Evolutionary conservation across 192 early-diverging fungal species (phyloP), one percentile per base, ranked within the genome.

Genomic region (Neocallimastix lanati): DNA sequence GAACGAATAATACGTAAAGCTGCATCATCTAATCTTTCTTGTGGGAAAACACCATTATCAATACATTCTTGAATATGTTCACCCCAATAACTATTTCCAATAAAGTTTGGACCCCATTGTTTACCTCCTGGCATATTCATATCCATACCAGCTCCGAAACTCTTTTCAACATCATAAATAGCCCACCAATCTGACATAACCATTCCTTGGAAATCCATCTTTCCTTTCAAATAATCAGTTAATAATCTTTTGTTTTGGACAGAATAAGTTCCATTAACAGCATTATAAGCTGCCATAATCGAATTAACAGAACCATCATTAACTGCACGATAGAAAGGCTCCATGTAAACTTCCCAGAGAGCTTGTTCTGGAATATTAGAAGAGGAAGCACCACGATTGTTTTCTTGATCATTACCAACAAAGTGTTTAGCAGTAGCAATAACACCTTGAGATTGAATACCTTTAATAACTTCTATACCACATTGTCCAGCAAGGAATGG

Each of bases 111-210:
- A 6, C 30, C 30, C 30, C 30, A 33, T 6, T 33, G 11, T 33
- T 33, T 33, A 33, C 30, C 30, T 33, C 30, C 30, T 33, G 30
- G 30, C 30, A 33, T 33, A 33, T 33, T 87, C 89, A 92, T 89
- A 79, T 92, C 90, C 27, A 85, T 78, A 50, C 88, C 86, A 79
- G 79, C 79, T 14, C 78, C 58, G 25, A 82, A 83, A 77, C 86
- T 84, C 30, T 78, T 40, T 0, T 29, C 76, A 28, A 79, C 80
- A 29, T 80, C 84, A 30, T 85, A 82, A 18, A 83, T 81, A 38
- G 90, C 90, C 76, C 81, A 83, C 89, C 89, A 92, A 78, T 91
- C 91, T 29, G 87, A 84, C 86, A 88, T 88, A 76, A 92, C 87
- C 67, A 92, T 91, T 3, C 89, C 90, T n/a, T 84, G 50, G 81